These are phyloP conservation scores for Capronia epimyces DNA, from an alignment of 2,329 filamentous ascomycete species.

Conservation along the genomic window DNA sequence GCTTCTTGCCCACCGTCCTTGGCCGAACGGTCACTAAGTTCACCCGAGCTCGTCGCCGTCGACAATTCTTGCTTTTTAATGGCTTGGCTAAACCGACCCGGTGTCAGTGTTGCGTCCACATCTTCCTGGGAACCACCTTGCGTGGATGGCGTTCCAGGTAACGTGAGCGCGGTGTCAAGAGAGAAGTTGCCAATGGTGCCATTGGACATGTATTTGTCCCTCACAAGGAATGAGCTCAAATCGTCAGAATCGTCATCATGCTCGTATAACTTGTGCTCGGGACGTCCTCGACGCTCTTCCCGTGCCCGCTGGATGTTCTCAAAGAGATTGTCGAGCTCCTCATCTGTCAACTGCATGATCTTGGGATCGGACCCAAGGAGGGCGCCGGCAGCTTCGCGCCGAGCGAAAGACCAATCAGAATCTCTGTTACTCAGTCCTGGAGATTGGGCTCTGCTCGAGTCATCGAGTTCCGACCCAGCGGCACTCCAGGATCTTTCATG, in stretches of 20 bases:
- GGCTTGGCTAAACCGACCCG: constrained; percentile 78
- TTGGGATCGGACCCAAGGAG: constrained; percentile 88
- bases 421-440: constrained; percentile 68
- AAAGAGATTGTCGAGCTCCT: constrained; percentile 87
- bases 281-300: constrained; percentile 69
- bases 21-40: constrained; percentile 64
- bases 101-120: constrained; percentile 54
- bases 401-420: constrained; percentile 89
- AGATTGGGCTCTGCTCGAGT: constrained; percentile 71
- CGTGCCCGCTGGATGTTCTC: constrained; percentile 88
- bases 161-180: constrained; percentile 85
- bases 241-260: constrained; percentile 83
- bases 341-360: constrained; percentile 81
- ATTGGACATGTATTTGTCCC: constrained; percentile 93
- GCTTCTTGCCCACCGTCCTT: constrained; percentile 72
- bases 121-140: constrained; percentile 52
- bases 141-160: constrained; percentile 79
- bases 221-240: constrained; percentile 74
- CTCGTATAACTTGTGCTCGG: constrained; percentile 51
- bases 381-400: constrained; percentile 85
- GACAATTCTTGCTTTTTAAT: constrained; percentile 75
- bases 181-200: constrained; percentile 96
- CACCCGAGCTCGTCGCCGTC: constrained; percentile 65
- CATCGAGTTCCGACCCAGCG: constrained; percentile 68
- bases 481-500: constrained; percentile 80